Conservation (phyloP, 805 yeast genomes). For the Kodamaea kakaduensis region DNA sequence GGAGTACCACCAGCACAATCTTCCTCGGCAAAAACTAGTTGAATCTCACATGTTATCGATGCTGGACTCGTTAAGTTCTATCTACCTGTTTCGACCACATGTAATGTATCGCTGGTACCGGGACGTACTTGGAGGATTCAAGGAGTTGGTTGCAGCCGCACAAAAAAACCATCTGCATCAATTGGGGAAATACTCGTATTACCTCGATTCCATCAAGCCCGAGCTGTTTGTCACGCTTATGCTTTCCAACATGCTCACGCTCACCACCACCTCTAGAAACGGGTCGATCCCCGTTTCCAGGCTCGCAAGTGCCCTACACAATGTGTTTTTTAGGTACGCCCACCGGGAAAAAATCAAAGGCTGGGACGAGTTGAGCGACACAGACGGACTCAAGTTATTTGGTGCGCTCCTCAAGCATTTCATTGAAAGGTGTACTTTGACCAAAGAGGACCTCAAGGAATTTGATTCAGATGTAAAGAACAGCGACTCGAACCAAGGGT, state of each 20-base stretch:
- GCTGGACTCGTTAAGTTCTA: constrained; percentile 12
- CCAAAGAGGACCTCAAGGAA: constrained; percentile 7
- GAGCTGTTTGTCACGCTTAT: constrained; percentile 6
- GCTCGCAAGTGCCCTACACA: constrained; percentile 14
- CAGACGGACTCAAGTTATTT: constrained; percentile 19
- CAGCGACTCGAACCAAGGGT: constrained; percentile 6
- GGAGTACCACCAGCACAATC: constrained; percentile 22
- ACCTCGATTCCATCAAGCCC: constrained; percentile 3
- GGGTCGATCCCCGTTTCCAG: constrained; percentile 18
- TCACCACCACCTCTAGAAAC: constrained; percentile 9
- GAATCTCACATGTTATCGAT: constrained; percentile 22
- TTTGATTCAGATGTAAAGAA: constrained; percentile 6
- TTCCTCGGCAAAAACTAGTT: constrained; percentile 24
- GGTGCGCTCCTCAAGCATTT: constrained; percentile 16
- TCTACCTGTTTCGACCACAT: constrained; percentile 1
- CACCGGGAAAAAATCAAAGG: neutral
- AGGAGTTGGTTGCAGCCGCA: constrained; percentile 7
- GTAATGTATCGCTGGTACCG: constrained; percentile 15
- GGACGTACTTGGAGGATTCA: constrained; percentile 6
- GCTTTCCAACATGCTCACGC: constrained; percentile 7
- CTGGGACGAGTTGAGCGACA: constrained; percentile 10
- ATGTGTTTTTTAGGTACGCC: constrained; percentile 9
- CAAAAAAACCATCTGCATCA: neutral
- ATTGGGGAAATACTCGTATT: constrained; percentile 4
- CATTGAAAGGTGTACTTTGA: constrained; percentile 14